Evolutionary conservation across 1,284 basidiomycete species (phyloP), one percentile per base, ranked within the genome.

Genomic region (Leccinum discolor): DNA sequence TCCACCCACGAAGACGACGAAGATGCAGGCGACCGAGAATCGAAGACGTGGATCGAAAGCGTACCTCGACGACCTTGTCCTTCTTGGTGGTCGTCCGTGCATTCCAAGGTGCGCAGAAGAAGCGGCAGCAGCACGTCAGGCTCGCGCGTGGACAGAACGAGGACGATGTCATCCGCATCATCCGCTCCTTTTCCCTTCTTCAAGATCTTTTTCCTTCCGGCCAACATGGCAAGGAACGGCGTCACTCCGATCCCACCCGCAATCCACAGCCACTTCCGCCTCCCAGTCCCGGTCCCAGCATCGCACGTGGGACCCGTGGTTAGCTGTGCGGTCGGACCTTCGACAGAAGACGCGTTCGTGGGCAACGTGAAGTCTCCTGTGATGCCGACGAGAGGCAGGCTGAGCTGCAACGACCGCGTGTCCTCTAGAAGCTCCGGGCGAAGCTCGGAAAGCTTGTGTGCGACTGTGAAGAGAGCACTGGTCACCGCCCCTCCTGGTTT

Each of bases 401-500:
- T 63, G 23, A 82, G 67, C 8, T 69, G 68, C 62, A 80, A 65
- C 8, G 75, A 72, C 1, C 77, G 70, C 4, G 79, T 50, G 66
- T 86, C 82, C 12, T 70, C 68, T 38, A 85, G 67, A 5, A 82
- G 64, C 56, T 82, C 80, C 2, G 81, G 80, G 57, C 77, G 77
- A 56, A 76, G 65, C 60, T 79, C 73, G 16, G 64, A 67, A 3
- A 86, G 68, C 66, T 81, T 81, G 44, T 77, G 76, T 8, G 80
- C 80, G 56, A 88, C 79, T 21, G 70, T 71, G 68, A 88, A 88
- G 18, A 89, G 72, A 0, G 82, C 80, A 0, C 80, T 80, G 0
- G 88, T 89, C 14, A 88, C 81, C 0, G 76, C 72, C 1, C 86
- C 88, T 8, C 82, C 82, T 0, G 79, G 80, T 70, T 86, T 86